Percentiles rank a stretch among this genome's conserved stretches.
phyloP scores from a whole-genome alignment of 306 rosid genomes.

The Quercus suber region DNA sequence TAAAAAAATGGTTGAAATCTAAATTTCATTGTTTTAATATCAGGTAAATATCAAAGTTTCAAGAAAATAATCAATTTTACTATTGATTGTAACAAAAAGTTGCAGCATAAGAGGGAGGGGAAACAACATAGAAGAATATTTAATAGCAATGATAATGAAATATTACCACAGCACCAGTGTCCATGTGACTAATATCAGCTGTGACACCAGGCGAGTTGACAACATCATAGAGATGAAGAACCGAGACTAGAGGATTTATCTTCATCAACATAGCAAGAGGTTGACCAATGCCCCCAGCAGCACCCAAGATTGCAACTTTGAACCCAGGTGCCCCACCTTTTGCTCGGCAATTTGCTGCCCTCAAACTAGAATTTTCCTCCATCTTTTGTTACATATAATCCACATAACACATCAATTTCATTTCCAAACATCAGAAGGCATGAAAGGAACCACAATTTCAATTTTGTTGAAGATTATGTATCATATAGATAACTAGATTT shows the following conservation, averaged over 20 bases:
- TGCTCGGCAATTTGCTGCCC: constrained; percentile 60
- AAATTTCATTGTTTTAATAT: too few species aligned
- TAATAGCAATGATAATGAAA: too few species aligned
- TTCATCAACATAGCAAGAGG: constrained; percentile 86
- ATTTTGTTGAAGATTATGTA: too few species aligned
- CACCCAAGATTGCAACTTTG: constrained; percentile 90
- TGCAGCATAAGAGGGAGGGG: background rate
- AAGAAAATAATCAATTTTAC: too few species aligned
- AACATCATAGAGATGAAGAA: constrained; percentile 97
- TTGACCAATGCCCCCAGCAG: constrained; percentile 97
- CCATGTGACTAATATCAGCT: constrained; percentile 95
- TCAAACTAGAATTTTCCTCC: constrained; percentile 44
- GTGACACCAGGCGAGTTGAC: constrained; percentile 96
- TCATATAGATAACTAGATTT: too few species aligned
- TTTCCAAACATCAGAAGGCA: too few species aligned
- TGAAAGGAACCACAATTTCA: too few species aligned
- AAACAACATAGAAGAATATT: background rate
- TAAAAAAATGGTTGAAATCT: too few species aligned
- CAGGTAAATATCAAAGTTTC: too few species aligned
- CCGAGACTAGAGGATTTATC: constrained; percentile 88
- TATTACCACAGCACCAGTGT: constrained; percentile 93
- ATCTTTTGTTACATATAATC: constrained; percentile 21
- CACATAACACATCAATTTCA: too few species aligned
- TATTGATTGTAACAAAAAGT: too few species aligned
- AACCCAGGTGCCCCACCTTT: constrained; percentile 91